Percentiles rank a stretch among this genome's conserved stretches.
These are phyloP conservation scores for Pythium volutum DNA, from an alignment of 352 stramenopile genomes.

Conservation along the genomic window DNA sequence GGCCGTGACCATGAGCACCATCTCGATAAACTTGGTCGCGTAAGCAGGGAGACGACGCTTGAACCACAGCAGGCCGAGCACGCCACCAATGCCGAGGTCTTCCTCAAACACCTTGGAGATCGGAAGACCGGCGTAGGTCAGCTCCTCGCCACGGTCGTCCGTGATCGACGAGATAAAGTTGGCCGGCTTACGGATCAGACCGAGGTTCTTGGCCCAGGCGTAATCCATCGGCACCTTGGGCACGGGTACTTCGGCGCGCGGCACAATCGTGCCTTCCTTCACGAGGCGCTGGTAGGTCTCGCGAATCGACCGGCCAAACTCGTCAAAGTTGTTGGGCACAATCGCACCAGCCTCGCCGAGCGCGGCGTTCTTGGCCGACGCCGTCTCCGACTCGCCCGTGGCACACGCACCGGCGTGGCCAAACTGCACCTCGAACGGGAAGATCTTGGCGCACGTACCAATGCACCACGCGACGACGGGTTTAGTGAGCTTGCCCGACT, in stretches of 20 bases:
- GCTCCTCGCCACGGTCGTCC: constrained; percentile 96
- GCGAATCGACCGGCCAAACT: constrained; percentile 92
- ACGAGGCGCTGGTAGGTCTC: constrained; percentile 89
- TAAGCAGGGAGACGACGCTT: constrained; percentile 88
- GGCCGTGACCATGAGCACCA: constrained; percentile 97
- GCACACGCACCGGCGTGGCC: constrained; percentile 94
- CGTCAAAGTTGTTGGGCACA: constrained; percentile 94
- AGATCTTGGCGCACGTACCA: constrained; percentile 96
- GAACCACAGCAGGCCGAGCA: constrained; percentile 96
- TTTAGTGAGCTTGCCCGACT: constrained; percentile 94
- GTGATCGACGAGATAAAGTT: constrained; percentile 98
- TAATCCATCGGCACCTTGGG: constrained; percentile 97
- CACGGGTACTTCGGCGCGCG: constrained; percentile 85
- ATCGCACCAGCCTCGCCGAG: constrained; percentile 87
- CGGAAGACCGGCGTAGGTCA: constrained; percentile 93
- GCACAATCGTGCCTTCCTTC: constrained; percentile 72
- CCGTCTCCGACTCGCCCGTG: constrained; percentile 92
- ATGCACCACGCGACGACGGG: constrained; percentile 98
- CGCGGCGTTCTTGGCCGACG: constrained; percentile 92
- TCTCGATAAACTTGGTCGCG: constrained; percentile 96
- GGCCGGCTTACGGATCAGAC: constrained; percentile 94
- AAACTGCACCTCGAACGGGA: constrained; percentile 98
- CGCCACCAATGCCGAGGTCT: constrained; percentile 92
- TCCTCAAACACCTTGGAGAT: constrained; percentile 95
- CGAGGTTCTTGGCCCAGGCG: constrained; percentile 95